Evolutionary conservation across 2,329 filamentous ascomycete species (phyloP).

Genomic region (Cladosporium austrohemisphaericum): DNA sequence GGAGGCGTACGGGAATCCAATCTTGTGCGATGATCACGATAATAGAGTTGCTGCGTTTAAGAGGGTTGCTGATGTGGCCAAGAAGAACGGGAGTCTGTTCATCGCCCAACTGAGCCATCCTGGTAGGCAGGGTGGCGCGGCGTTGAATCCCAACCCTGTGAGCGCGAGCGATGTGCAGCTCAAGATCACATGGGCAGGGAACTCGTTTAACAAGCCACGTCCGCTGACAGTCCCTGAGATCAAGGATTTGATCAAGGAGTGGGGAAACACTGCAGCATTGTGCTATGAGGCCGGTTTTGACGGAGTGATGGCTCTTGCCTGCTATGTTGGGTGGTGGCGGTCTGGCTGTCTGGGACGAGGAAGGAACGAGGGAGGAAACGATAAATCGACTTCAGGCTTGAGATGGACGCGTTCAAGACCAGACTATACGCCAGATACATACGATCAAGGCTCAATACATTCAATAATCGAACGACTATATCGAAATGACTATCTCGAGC

Average conservation of each 20-base stretch:
- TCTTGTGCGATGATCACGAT: conserved; percentile 28
- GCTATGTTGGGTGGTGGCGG: too few species aligned
- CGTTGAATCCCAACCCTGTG: conserved; percentile 30
- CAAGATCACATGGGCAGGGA: conserved; percentile 27
- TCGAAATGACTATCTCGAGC: too few species aligned
- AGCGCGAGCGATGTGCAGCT: conserved; percentile 32
- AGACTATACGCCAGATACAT: too few species aligned
- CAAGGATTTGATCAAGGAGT: conserved; percentile 26
- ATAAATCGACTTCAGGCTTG: too few species aligned
- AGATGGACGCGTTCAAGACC: too few species aligned
- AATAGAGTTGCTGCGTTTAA: conserved; percentile 24
- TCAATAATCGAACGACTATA: too few species aligned
- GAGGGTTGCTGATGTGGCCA: conserved; percentile 22
- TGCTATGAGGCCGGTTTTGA: conserved; percentile 30
- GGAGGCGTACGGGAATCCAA: conserved; percentile 32
- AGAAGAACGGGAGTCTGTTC: conserved; percentile 27
- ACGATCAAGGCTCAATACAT: too few species aligned
- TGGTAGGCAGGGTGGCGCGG: conserved; percentile 28
- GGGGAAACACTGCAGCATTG: conserved; percentile 26
- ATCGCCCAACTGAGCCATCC: conserved; percentile 31
- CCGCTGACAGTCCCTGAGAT: conserved; percentile 28
- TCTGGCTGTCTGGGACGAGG: too few species aligned
- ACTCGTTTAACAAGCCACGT: conserved; percentile 29
- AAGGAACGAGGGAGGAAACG: too few species aligned
- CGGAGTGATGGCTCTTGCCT: too few species aligned